Conservation (phyloP, 2,329 filamentous ascomycete genomes). For the Sclerotinia borealis region DNA sequence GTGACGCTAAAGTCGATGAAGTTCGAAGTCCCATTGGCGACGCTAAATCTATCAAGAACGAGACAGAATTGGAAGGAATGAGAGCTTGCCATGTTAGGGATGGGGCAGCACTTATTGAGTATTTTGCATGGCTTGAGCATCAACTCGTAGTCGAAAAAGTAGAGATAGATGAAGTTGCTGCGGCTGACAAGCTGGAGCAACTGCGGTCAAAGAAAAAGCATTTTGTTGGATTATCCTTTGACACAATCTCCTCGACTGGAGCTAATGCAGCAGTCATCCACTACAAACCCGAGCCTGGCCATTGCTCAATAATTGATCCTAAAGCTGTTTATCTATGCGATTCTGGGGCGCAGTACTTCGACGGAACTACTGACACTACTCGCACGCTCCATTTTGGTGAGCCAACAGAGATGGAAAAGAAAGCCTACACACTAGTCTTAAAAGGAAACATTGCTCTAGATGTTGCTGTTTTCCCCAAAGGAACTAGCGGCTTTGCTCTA, state of each 20-base stretch:
- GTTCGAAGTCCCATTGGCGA: slow-evolving; percentile 81
- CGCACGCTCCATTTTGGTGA: slow-evolving; percentile 87
- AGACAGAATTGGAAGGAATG: slow-evolving; percentile 86
- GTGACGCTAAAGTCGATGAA: slow-evolving; percentile 79
- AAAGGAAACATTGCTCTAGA: slow-evolving; percentile 93
- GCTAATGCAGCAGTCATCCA: slow-evolving; percentile 83
- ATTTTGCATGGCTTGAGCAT: slow-evolving; percentile 95
- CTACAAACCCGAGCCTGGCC: slow-evolving; percentile 81
- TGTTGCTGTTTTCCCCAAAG: slow-evolving; percentile 83
- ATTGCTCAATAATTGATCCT: slow-evolving; percentile 77
- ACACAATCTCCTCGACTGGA: slow-evolving; percentile 93
- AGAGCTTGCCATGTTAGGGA: slow-evolving; percentile 88
- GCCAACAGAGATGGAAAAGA: slow-evolving; percentile 76
- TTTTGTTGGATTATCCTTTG: slow-evolving; percentile 87
- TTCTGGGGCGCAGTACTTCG: slow-evolving; percentile 91
- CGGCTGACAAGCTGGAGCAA: slow-evolving; percentile 83
- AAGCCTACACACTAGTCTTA: slow-evolving; percentile 87
- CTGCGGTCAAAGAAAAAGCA: slow-evolving; percentile 62
- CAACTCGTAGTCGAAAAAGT: slow-evolving; percentile 70
- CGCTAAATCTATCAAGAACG: slow-evolving; percentile 91
- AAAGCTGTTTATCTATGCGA: slow-evolving; percentile 89
- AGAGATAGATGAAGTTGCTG: slow-evolving; percentile 78
- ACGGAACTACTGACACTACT: slow-evolving; percentile 95
- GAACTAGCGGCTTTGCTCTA: slow-evolving; percentile 87
- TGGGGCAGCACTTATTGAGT: slow-evolving; percentile 83